Conservation (phyloP, 495 filamentous ascomycete genomes). For the Hypomontagnella monticulosa region DNA sequence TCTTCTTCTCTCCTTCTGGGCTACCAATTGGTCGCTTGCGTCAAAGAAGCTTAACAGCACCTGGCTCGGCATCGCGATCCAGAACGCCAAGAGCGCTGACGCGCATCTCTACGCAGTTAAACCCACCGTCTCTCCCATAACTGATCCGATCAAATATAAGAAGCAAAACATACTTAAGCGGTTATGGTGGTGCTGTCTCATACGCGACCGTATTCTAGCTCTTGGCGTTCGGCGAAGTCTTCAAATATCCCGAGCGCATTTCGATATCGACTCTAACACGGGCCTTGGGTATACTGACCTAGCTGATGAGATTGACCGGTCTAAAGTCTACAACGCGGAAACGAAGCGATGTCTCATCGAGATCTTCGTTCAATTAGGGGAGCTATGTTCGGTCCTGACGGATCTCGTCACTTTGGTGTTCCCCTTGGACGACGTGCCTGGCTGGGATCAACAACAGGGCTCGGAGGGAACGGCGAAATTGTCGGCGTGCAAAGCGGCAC, state of each 20-base stretch:
- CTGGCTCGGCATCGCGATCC: conserved; percentile 59
- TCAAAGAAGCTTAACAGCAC: conserved; percentile 55
- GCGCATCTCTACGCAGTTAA: conserved; percentile 49
- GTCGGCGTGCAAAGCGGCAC: conserved; percentile 42
- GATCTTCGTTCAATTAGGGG: conserved; percentile 57
- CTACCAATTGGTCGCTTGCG: conserved; percentile 48
- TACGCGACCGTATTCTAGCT: conserved; percentile 60
- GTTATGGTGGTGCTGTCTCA: conserved; percentile 61
- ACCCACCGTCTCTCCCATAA: conserved; percentile 36
- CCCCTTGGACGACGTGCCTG: conserved; percentile 48
- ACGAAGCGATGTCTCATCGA: conserved; percentile 54
- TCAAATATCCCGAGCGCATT: conserved; percentile 55
- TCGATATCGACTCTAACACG: conserved; percentile 48
- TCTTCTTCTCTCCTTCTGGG: conserved; percentile 54
- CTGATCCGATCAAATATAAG: conserved; percentile 43
- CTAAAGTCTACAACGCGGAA: conserved; percentile 54
- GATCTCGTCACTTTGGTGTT: conserved; percentile 57
- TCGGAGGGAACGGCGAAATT: conserved; percentile 33
- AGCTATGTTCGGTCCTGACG: conserved; percentile 57
- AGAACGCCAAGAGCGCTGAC: conserved; percentile 58
- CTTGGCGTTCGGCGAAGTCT: conserved; percentile 59
- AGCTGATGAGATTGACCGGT: conserved; percentile 53
- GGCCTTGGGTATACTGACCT: conserved; percentile 53
- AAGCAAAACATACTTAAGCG: conserved; percentile 51
- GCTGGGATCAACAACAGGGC: conserved; percentile 42